Evolutionary conservation across 2,329 filamentous ascomycete genomes (phyloP), one percentile per base, ranked within the genome.

Genomic region (Calonectria montana): DNA sequence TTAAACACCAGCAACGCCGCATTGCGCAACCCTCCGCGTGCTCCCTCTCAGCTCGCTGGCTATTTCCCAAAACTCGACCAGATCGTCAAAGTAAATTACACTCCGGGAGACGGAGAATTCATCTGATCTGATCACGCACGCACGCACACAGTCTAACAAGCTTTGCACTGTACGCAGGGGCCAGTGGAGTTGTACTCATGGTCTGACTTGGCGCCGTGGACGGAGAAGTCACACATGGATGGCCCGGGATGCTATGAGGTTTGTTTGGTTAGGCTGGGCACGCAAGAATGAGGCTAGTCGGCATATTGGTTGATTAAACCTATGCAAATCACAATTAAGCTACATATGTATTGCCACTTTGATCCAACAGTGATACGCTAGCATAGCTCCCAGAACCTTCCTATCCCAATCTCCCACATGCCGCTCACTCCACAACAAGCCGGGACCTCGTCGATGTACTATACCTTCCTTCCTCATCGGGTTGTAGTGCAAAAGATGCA

Each of bases 381-480:
- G 39, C 39, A 23, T 10, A 47, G 31, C 31, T 7, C 31, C 55
- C 21, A 15, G 18, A 48, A 13, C 9, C 35, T 23, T 55, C 35
- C 29, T 15, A 29, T 29, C 55, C n/a, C 50, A 43, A 48, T 65
- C 47, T 64, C 47, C 59, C 59, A 53, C 59, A 31, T 15, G 21
- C 61, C 29, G 25, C 57, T 31, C 15, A 21, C 8, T 25, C 35
- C 1, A 29, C 37, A 13, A 39, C 45, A 45, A 27, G n/a, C 45
- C 31, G 6, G 23, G n/a, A 3, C 50, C 23, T 63, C 69, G 64
- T 48, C 64, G 59, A 29, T 27, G 15, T 25, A 18, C 7, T 37
- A 27, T 35, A 3, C 18, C 29, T 67, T 55, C 64, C 69, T 67
- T 71, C 64, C 69, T 29, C 18, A 67, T 71, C 39, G 7, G 53